Base-by-base conservation (phyloP, 805 yeast genomes). In the Saccharomycopsis babjevae region DNA sequence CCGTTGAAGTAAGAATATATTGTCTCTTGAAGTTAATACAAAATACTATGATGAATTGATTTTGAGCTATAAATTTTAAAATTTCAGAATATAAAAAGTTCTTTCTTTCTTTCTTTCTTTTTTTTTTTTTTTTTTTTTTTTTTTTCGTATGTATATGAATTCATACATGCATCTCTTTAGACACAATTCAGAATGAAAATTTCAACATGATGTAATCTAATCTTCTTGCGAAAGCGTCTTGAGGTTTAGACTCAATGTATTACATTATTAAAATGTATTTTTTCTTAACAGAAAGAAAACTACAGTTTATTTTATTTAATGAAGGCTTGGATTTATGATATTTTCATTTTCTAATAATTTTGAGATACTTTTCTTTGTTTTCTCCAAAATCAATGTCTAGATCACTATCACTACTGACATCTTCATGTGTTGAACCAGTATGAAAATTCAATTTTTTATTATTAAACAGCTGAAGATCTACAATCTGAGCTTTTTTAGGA, bases 341-440 rank as follows among this genome's bases (percentile, higher is more conserved):
- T n/a, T 22, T n/a, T 22, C 28, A 46, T 18, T 22, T 46, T 46
- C 28, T 46, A 6, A 46, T 46, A 46, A 46, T 46, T 6, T 25
- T 20, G 1, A 46, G 55, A 25, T 61, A 54, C 28, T 56, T 57
- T n/a, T 61, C 59, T 38, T 60, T 32, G 20, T 57, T 54, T 6
- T 40, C 63, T 6, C 40, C 56, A 60, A 64, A 68, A n/a, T 71
- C 66, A 58, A 73, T 71, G 32, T 72, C 74, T 28, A 72, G 58
- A 42, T 71, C 74, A 61, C 73, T 71, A 20, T 67, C 72, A 59
- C 68, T 67, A 11, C 58, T 62, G 36, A 55, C 46, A 34, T 13
- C 59, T 58, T 40, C 50, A 16, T 2, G 1, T 39, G 10, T 20
- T 34, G 18, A 16, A 8, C n/a, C 25, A 30, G n/a, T 30, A 10